A percentile compares a stretch with the other conserved stretches of the same genome.
Evolutionary conservation across 805 yeast genomes (phyloP).

Genomic region (Ogataea ganodermae): DNA sequence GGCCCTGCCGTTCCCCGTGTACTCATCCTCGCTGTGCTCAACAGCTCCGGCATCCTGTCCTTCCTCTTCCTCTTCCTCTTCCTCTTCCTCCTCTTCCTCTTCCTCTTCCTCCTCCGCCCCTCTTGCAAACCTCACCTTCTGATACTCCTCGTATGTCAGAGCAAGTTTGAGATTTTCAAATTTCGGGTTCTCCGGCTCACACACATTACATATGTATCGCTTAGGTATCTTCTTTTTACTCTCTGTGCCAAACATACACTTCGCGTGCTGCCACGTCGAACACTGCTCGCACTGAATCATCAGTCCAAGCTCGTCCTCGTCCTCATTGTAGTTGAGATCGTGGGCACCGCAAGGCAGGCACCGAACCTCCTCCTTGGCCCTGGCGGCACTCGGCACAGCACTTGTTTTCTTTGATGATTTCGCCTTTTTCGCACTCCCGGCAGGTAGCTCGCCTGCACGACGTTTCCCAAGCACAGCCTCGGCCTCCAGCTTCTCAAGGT

Average conservation of each 20-base stretch:
- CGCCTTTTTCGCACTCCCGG: slow-evolving; percentile 19
- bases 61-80: slow-evolving; percentile 17
- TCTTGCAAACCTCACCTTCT: slow-evolving; percentile 20
- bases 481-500: slow-evolving; percentile 19
- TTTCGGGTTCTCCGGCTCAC: slow-evolving; percentile 41
- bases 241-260: slow-evolving; percentile 55
- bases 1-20: slow-evolving; percentile 9
- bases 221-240: slow-evolving; percentile 44
- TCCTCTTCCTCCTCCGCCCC: slow-evolving; percentile 19
- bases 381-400: slow-evolving; percentile 32
- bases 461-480: slow-evolving; percentile 11
- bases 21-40: slow-evolving; percentile 20
- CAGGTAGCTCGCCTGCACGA: slow-evolving; percentile 13
- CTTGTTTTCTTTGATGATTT: slow-evolving; percentile 26
- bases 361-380: slow-evolving; percentile 46
- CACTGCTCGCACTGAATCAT: slow-evolving; percentile 72
- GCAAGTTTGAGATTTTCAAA: slow-evolving; percentile 38
- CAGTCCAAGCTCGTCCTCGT: slow-evolving; percentile 50
- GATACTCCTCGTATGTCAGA: slow-evolving; percentile 35
- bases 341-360: slow-evolving; percentile 66
- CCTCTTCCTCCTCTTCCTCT: slow-evolving; percentile 21
- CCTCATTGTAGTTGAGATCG: slow-evolving; percentile 58
- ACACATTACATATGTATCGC: slow-evolving; percentile 54
- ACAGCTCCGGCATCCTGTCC: slow-evolving; percentile 22
- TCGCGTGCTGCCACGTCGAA: slow-evolving; percentile 70